A percentile compares a stretch with the other conserved stretches of the same genome.
Conservation (phyloP, 768 basidiomycete species). For the Phlebiopsis flavidoalba region DNA sequence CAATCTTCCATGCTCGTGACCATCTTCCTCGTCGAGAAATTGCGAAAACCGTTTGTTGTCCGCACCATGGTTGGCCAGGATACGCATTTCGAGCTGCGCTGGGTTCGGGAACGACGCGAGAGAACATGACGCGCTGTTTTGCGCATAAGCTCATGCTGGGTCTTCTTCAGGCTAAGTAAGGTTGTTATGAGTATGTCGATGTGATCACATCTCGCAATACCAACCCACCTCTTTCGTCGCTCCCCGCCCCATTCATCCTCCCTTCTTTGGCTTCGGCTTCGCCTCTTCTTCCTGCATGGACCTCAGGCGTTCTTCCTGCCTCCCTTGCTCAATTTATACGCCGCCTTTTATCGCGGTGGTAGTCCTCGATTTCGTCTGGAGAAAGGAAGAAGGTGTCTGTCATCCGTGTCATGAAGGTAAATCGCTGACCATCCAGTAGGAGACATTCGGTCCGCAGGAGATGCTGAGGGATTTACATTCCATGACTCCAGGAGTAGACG, state of each 20-base stretch:
- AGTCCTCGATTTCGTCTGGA: slow-evolving; percentile 60
- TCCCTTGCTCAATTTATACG: slow-evolving; percentile 49
- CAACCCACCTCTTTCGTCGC: slow-evolving; percentile 62
- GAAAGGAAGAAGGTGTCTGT: slow-evolving; percentile 83
- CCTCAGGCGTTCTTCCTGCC: slow-evolving; percentile 65
- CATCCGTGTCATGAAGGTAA: slow-evolving; percentile 82
- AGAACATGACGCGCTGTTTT: slow-evolving; percentile 68
- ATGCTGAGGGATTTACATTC: background rate
- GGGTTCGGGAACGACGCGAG: slow-evolving; percentile 72
- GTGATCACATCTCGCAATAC: background rate
- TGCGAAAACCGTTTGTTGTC: slow-evolving; percentile 71
- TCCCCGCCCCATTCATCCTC: slow-evolving; percentile 59
- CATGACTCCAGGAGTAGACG: slow-evolving; percentile 63
- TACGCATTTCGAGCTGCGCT: slow-evolving; percentile 80
- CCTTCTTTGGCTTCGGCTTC: slow-evolving; percentile 20
- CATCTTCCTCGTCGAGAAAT: slow-evolving; percentile 81
- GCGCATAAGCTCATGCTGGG: slow-evolving; percentile 61
- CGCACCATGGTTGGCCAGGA: slow-evolving; percentile 78
- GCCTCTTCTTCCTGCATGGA: slow-evolving; percentile 43
- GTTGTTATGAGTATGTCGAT: background rate
- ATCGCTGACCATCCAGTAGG: slow-evolving; percentile 76
- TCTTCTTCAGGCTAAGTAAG: slow-evolving; percentile 50
- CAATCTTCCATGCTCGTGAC: slow-evolving; percentile 54
- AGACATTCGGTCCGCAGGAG: slow-evolving; percentile 23
- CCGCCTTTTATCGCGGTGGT: slow-evolving; percentile 62